These are phyloP conservation scores for Cryptococcus maquisensis DNA, from an alignment of 1,284 basidiomycete genomes.

Conservation along the genomic window DNA sequence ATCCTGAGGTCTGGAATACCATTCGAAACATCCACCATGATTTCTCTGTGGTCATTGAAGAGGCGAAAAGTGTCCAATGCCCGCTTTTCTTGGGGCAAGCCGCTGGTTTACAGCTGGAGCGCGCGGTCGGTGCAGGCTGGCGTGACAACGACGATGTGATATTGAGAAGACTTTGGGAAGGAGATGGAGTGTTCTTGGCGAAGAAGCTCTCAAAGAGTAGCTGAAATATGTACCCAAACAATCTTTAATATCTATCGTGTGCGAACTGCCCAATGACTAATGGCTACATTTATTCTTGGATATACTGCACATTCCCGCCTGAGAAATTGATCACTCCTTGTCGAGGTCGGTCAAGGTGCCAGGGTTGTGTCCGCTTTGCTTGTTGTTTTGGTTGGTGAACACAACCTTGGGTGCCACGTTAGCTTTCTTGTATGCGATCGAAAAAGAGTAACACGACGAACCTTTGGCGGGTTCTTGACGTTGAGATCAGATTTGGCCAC, in stretches of 20 bases:
- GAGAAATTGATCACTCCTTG: not conserved
- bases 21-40: slow-evolving; percentile 32
- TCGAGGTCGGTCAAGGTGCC: not conserved
- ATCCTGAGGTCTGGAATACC: not conserved
- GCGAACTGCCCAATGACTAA: too few species aligned
- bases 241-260: too few species aligned
- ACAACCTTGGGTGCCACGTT: not conserved
- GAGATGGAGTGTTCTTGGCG: slow-evolving; percentile 16
- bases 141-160: slow-evolving; percentile 32
- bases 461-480: slow-evolving; percentile 3
- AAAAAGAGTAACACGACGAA: not conserved
- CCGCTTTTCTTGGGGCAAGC: slow-evolving; percentile 37
- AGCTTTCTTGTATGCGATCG: not conserved
- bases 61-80: slow-evolving; percentile 29
- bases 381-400: not conserved
- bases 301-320: too few species aligned
- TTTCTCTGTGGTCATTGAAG: slow-evolving; percentile 29
- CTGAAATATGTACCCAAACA: too few species aligned
- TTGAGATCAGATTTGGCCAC: not conserved
- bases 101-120: slow-evolving; percentile 32
- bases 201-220: not conserved
- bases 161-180: slow-evolving; percentile 34
- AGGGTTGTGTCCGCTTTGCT: not conserved
- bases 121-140: slow-evolving; percentile 22
- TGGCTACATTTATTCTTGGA: too few species aligned